Base-by-base conservation (phyloP, 805 yeast genomes). In the Candida xiaguanensis region DNA sequence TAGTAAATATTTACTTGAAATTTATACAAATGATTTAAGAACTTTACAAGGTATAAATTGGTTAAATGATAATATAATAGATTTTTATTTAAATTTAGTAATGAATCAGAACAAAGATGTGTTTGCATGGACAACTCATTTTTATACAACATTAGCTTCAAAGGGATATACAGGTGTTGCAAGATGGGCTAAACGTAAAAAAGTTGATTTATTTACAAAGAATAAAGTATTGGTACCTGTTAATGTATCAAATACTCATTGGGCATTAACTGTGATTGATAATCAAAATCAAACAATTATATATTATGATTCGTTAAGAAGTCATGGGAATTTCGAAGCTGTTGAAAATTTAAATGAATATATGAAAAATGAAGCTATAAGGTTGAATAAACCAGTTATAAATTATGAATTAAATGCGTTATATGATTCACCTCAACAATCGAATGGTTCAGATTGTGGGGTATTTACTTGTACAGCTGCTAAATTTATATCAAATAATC, bases 371-470 rank as follows among this genome's bases (percentile, higher is more conserved):
- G 96, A 93, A 59, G 75, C 87, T 4, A 71, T 73, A 37, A 72
- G 82, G 36, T 61, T 73, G 29, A 62, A 47, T n/a, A 25, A 18
- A 11, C 31, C 17, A 8, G 23, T n/a, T 3, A 35, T 43, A 5
- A 44, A 46, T 1, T 68, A 65, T 39, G 34, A 48, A 14, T 45
- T 66, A 4, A 23, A 43, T 18, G 57, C 65, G 1, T 52, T 55
- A 29, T 38, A 51, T 26, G 49, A 55, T 17, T 58, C 90, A 31
- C 98, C 99, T 1, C 86, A 82, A 48, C 99, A 93, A 56, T 67
- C 72, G 19, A 93, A 93, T 55, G 97, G 97, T 0, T 86, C 58
- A 49, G 99, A 93, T 59, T 93, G 99, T 66, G 99, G 99, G 6
- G 95, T 91, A 2, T 93, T 90, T 54, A 76, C 95, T 2, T 84